Percentiles rank a stretch among this genome's conserved stretches.
Evolutionary conservation across 805 yeast species (phyloP).

Genomic region (Wickerhamomyces bovis): DNA sequence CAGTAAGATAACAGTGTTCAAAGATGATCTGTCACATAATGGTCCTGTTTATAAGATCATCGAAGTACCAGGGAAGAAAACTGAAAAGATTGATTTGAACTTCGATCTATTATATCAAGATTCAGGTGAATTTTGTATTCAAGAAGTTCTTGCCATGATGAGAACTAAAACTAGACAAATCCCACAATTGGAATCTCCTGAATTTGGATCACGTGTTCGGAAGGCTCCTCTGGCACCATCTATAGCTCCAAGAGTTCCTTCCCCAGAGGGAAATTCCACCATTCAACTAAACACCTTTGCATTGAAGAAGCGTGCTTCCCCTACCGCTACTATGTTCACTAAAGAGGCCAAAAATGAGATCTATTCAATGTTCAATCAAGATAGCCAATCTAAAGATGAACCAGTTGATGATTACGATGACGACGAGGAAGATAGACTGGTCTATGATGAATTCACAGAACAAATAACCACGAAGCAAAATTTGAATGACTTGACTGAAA

Average conservation of each 20-base stretch:
- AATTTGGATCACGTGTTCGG: conserved; percentile 8
- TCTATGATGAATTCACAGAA: conserved; percentile 28
- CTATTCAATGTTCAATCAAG: conserved; percentile 65
- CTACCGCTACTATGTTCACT: conserved; percentile 75
- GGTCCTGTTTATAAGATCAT: conserved; percentile 44
- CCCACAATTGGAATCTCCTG: conserved; percentile 4
- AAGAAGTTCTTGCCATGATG: conserved; percentile 54
- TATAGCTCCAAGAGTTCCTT: background rate
- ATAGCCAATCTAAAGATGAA: conserved; percentile 32
- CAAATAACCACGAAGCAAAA: conserved; percentile 24
- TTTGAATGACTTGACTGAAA: conserved; percentile 33
- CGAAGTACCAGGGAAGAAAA: conserved; percentile 48
- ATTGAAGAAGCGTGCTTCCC: conserved; percentile 45
- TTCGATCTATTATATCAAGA: conserved; percentile 45
- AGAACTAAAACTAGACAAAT: conserved; percentile 7
- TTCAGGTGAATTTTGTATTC: conserved; percentile 51
- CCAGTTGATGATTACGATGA: conserved; percentile 16
- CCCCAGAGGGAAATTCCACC: conserved; percentile 8
- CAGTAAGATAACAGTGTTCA: conserved; percentile 32
- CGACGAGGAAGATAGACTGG: conserved; percentile 15
- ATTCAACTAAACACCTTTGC: conserved; percentile 11
- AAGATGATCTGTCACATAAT: conserved; percentile 29
- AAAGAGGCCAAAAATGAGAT: conserved; percentile 72
- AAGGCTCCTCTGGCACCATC: background rate
- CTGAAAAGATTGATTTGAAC: conserved; percentile 56